Evolutionary conservation across 2,329 filamentous ascomycete species (phyloP), one percentile per base, ranked within the genome.

Genomic region (Fusarium sacchari): DNA sequence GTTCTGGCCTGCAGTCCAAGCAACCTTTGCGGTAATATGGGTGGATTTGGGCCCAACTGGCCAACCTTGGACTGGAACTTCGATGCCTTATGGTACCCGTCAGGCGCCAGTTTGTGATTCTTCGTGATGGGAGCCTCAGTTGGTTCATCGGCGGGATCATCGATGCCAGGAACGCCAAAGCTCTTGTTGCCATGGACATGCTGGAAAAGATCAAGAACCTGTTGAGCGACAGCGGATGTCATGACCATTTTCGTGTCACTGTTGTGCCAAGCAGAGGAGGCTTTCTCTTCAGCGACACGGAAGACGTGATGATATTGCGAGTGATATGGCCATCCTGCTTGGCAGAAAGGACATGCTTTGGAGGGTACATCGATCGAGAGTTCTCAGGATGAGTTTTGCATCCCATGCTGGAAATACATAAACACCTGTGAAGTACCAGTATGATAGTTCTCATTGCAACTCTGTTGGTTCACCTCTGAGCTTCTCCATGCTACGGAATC

Each of bases 401-500:
- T 50, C 49, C 55, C 67, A 56, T 67, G 72, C 40, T 73, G 52
- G 22, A 73, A 40, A 37, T 66, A 50, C 36, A 75, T 64, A 32
- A 76, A 73, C 15, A 74, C 64, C 74, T 76, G 46, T 11, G 7
- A 20, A 4, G 17, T 9, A 50, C 73, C 30, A 73, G 60, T 24
- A 56, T 39, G 6, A 15, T 39, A 28, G 24, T 22, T 36, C 20
- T 22, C 15, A 11, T 20, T 30, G 6, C 9, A 22, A 28, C 43
- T 10, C 12, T 5, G 14, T 17, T 30, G 30, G 17, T 75, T 43
- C 73, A 89, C 88, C 80, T 92, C 93, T 3, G 90, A 91, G 76
- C 92, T 91, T 55, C 84, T 82, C 74, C 89, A 92, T 58, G 91
- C 87, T 17, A 93, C 78, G 39, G 86, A 87, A 67, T 94, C 91